phyloP scores from a whole-genome alignment of 2,329 filamentous ascomycete genomes.

The Verticillium zaregamsianum region DNA sequence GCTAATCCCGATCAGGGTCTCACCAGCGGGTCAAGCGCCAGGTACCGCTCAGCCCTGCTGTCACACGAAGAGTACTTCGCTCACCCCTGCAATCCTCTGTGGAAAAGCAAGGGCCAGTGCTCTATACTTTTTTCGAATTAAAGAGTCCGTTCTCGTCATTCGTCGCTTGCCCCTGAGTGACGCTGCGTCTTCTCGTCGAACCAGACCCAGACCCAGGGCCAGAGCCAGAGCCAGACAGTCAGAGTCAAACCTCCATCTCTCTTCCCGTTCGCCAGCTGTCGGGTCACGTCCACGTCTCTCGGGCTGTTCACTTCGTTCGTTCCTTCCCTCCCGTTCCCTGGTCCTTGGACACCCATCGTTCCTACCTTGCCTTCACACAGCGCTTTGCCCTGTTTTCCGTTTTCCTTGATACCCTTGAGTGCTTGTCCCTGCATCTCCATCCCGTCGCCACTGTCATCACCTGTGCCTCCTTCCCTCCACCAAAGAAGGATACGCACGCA shows the following conservation, averaged over 20 bases:
- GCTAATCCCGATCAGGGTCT: conserved; percentile 2
- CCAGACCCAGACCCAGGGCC: background rate
- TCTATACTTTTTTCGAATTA: background rate
- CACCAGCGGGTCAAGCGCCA: background rate
- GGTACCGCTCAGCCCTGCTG: conserved; percentile 10
- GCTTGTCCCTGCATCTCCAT: background rate
- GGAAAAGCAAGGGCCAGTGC: background rate
- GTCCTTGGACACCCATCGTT: conserved; percentile 5
- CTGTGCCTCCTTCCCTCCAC: background rate
- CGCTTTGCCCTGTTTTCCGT: background rate
- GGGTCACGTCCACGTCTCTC: background rate
- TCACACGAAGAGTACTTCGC: conserved; percentile 11
- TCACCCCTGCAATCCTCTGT: background rate
- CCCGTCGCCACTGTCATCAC: background rate
- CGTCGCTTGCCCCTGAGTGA: background rate
- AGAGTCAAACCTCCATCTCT: background rate
- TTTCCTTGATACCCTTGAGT: conserved; percentile 2
- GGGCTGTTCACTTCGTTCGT: background rate
- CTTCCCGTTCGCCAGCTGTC: background rate
- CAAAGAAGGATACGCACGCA: background rate
- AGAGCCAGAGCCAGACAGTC: background rate
- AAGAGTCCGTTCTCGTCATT: background rate
- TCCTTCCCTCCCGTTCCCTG: conserved; percentile 4
- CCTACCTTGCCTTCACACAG: conserved; percentile 1
- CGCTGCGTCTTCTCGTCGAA: background rate